Evolutionary conservation across 495 filamentous ascomycete genomes (phyloP).

Genomic region (Penicillium odoratum): DNA sequence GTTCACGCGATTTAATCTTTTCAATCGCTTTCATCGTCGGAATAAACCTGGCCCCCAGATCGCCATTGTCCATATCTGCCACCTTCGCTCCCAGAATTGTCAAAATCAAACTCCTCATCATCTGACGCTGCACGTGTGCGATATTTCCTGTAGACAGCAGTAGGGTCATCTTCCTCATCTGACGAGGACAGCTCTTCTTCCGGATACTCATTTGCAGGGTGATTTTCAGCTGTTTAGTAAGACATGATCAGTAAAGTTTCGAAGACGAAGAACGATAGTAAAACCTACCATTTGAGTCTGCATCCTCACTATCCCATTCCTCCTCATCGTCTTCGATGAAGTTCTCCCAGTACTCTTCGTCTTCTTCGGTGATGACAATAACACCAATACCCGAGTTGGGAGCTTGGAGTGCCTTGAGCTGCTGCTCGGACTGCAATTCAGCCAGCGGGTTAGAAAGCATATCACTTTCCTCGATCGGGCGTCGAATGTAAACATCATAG

Average conservation of each 20-base stretch:
- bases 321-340: conserved; percentile 56
- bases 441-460: conserved; percentile 35
- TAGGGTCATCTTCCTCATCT: conserved; percentile 53
- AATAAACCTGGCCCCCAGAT: conserved; percentile 30
- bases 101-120: conserved; percentile 57
- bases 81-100: conserved; percentile 50
- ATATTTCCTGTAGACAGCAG: conserved; percentile 50
- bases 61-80: conserved; percentile 25
- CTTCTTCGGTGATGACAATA: conserved; percentile 59
- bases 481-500: conserved; percentile 62
- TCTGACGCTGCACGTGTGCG: conserved; percentile 44
- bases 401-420: conserved; percentile 32
- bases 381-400: conserved; percentile 50
- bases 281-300: conserved; percentile 58
- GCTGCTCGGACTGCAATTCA: conserved; percentile 32
- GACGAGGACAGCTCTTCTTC: conserved; percentile 62
- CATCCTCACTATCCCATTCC: conserved; percentile 61
- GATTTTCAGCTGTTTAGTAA: conserved; percentile 55
- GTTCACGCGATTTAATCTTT: neutral
- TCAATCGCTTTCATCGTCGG: conserved; percentile 33
- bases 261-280: neutral
- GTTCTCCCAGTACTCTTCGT: conserved; percentile 57
- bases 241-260: neutral
- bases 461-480: conserved; percentile 34
- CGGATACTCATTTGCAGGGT: conserved; percentile 66